These are phyloP conservation scores for Cyamopsis tetragonoloba DNA, from an alignment of 306 rosid species.

Conservation along the genomic window DNA sequence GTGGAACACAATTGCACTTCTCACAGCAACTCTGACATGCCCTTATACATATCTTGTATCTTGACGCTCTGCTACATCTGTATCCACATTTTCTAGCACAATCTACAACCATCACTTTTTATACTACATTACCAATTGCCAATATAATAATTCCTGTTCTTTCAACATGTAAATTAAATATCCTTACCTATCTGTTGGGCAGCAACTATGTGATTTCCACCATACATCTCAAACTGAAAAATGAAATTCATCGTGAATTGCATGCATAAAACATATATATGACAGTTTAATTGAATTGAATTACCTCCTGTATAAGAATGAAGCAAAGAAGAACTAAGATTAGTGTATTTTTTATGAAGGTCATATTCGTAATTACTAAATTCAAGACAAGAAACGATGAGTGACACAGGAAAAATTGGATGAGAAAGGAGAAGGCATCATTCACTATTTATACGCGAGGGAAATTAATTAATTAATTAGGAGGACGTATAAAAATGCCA, in stretches of 20 bases:
- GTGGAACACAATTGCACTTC: slow-evolving; percentile 43
- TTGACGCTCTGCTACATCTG: slow-evolving; percentile 37
- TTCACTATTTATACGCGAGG: too few relatives aligned
- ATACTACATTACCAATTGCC: too few relatives aligned
- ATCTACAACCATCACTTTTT: slow-evolving; percentile 18
- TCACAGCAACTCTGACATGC: slow-evolving; percentile 38
- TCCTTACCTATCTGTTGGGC: slow-evolving; percentile 32
- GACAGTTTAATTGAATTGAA: too few relatives aligned
- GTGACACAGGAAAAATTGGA: too few relatives aligned
- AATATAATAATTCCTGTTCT: too few relatives aligned
- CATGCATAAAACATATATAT: not conserved
- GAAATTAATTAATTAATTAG: too few relatives aligned
- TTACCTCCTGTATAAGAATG: slow-evolving; percentile 33
- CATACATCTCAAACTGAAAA: slow-evolving; percentile 28
- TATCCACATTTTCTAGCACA: slow-evolving; percentile 23
- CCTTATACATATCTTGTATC: slow-evolving; percentile 28
- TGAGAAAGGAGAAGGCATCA: too few relatives aligned
- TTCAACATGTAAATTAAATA: not conserved
- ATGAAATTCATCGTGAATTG: not conserved
- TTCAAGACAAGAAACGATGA: too few relatives aligned
- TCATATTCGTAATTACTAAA: too few relatives aligned
- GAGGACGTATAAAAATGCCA: too few relatives aligned
- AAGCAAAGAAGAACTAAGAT: slow-evolving; percentile 27
- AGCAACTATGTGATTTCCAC: slow-evolving; percentile 24
- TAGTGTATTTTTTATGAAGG: slow-evolving; percentile 14